Percentiles rank a stretch among this genome's conserved stretches.
Conservation (phyloP, 1,284 basidiomycete genomes). For the Papiliotrema nemorosa region DNA sequence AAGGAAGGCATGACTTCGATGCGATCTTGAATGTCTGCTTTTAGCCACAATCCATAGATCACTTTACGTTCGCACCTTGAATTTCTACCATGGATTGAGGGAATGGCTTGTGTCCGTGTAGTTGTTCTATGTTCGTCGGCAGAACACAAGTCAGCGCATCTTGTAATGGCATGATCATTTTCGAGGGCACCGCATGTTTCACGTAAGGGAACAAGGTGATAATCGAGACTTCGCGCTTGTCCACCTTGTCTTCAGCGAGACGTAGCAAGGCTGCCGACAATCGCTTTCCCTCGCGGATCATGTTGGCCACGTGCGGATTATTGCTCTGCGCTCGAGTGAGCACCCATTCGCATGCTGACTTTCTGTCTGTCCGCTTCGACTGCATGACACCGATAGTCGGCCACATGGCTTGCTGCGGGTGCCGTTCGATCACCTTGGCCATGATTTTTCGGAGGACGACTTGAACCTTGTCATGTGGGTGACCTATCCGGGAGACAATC, state of each 20-base stretch:
- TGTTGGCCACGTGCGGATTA: neutral
- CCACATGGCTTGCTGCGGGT: conserved; percentile 93
- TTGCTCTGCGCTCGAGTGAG: conserved; percentile 41
- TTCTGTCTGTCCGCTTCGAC: conserved; percentile 68
- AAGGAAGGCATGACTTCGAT: conserved; percentile 92
- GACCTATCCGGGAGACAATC: conserved; percentile 90
- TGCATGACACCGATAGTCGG: conserved; percentile 84
- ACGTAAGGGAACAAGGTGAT: conserved; percentile 60
- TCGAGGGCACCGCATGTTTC: conserved; percentile 59
- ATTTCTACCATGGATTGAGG: conserved; percentile 74
- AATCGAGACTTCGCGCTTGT: conserved; percentile 31
- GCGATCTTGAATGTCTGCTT: conserved; percentile 75
- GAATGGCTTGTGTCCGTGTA: conserved; percentile 75
- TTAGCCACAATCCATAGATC: neutral
- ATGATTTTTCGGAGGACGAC: conserved; percentile 68
- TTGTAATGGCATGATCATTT: conserved; percentile 84
- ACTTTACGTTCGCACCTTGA: conserved; percentile 53
- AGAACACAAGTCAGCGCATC: conserved; percentile 86
- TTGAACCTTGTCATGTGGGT: conserved; percentile 68
- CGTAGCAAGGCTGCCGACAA: conserved; percentile 35
- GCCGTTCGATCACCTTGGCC: conserved; percentile 66
- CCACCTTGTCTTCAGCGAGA: conserved; percentile 39
- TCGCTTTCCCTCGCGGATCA: conserved; percentile 36
- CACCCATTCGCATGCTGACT: conserved; percentile 40
- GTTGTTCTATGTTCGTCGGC: conserved; percentile 65